phyloP scores from a whole-genome alignment of 257 asterid genomes.

The Galeopsis tetrahit region DNA sequence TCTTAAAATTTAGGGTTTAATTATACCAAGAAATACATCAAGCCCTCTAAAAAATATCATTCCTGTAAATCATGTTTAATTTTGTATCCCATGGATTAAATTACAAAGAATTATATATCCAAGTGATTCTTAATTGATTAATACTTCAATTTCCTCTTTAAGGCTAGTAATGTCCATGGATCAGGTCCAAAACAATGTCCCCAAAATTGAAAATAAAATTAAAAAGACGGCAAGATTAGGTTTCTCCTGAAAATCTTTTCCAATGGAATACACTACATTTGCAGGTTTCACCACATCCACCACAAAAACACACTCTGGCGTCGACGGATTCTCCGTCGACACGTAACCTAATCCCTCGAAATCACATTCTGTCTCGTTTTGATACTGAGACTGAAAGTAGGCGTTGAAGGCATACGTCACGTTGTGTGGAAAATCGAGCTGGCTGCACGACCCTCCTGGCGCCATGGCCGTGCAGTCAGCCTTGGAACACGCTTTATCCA shows the following conservation, averaged over 20 bases:
- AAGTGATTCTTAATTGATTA: background rate
- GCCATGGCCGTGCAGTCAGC: conserved; percentile 44
- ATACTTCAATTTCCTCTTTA: background rate
- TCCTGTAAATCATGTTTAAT: too few relatives aligned
- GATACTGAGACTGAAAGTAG: conserved; percentile 35
- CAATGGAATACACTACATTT: background rate
- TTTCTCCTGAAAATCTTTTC: background rate
- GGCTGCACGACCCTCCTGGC: conserved; percentile 39
- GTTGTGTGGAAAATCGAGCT: conserved; percentile 3
- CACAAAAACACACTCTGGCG: conserved; percentile 38
- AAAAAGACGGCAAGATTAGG: background rate
- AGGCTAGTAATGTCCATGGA: background rate
- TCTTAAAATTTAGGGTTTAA: too few relatives aligned
- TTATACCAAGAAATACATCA: too few relatives aligned
- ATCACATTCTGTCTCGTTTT: conserved; percentile 26
- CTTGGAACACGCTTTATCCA: background rate
- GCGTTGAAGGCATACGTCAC: conserved; percentile 46
- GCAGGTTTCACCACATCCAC: conserved; percentile 41
- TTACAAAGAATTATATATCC: background rate
- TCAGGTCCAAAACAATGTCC: background rate
- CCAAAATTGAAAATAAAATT: background rate
- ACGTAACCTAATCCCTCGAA: conserved; percentile 39
- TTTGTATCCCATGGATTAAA: background rate
- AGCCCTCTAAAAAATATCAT: too few relatives aligned
- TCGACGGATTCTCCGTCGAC: conserved; percentile 36